A percentile compares a stretch with the other conserved stretches of the same genome.
phyloP scores from a whole-genome alignment of 2,329 filamentous ascomycete species.

The Trichoderma arundinaceum region DNA sequence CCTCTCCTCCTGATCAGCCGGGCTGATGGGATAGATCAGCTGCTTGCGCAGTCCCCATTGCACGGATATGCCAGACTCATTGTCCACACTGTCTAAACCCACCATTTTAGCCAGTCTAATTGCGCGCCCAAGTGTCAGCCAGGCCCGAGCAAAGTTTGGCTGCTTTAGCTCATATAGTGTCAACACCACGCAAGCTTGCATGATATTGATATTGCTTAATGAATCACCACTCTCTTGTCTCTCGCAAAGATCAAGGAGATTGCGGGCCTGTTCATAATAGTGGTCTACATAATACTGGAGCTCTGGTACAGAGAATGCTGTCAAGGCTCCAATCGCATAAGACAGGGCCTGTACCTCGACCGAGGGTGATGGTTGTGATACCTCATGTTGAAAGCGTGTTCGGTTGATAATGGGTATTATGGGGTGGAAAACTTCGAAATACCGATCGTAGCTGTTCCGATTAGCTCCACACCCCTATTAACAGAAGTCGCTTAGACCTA shows the following conservation, averaged over 20 bases:
- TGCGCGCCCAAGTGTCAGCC: constrained; percentile 29
- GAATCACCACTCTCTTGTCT: constrained; percentile 24
- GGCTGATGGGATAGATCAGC: constrained; percentile 1
- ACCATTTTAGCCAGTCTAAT: constrained; percentile 27
- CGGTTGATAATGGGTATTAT: constrained; percentile 28
- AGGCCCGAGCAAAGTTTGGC: constrained; percentile 30
- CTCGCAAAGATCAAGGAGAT: constrained; percentile 28
- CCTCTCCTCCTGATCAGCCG: constrained; percentile 36
- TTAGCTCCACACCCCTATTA: neutral
- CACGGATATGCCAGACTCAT: neutral
- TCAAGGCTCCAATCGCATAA: constrained; percentile 21
- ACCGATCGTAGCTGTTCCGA: constrained; percentile 16
- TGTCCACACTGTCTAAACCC: constrained; percentile 21
- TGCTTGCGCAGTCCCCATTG: constrained; percentile 25
- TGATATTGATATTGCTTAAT: constrained; percentile 22
- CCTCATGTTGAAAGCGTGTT: constrained; percentile 23
- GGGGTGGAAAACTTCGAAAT: constrained; percentile 28
- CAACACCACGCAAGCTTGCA: constrained; percentile 23
- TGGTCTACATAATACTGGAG: constrained; percentile 2
- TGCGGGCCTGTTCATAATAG: constrained; percentile 28
- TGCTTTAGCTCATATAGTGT: constrained; percentile 28
- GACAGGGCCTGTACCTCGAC: constrained; percentile 23
- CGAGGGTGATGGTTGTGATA: constrained; percentile 1
- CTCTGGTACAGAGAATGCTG: constrained; percentile 17
- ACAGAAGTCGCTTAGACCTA: neutral